A percentile compares a stretch with the other conserved stretches of the same genome.
Conservation (phyloP, 2,329 filamentous ascomycete genomes). For the Exophiala sp. region DNA sequence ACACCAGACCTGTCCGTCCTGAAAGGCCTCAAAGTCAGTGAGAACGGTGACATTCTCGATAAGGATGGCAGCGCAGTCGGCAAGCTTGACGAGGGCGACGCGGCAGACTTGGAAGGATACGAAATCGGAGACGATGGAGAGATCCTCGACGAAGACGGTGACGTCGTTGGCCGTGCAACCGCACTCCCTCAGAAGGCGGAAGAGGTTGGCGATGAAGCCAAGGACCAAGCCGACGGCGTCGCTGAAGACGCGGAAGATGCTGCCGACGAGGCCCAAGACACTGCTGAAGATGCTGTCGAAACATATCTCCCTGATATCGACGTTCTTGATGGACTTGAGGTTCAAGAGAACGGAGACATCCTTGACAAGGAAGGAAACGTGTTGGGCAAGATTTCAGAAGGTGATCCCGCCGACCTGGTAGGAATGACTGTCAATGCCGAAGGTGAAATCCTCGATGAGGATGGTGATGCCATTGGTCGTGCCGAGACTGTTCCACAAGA, state of each 20-base stretch:
- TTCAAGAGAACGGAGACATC: conserved; percentile 54
- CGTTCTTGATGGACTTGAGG: conserved; percentile 38
- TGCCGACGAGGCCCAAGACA: conserved; percentile 33
- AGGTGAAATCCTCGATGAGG: conserved; percentile 41
- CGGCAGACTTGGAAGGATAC: conserved; percentile 40
- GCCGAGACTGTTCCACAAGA: conserved; percentile 36
- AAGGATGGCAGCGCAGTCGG: conserved; percentile 37
- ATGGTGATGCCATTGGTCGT: conserved; percentile 37
- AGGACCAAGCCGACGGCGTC: conserved; percentile 10
- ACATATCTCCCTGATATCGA: conserved; percentile 35
- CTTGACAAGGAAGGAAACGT: conserved; percentile 43
- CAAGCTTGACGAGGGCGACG: conserved; percentile 40
- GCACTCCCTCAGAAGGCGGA: conserved; percentile 26
- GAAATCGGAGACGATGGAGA: conserved; percentile 37
- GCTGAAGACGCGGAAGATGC: conserved; percentile 27
- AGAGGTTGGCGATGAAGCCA: conserved; percentile 28
- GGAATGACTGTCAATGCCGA: conserved; percentile 41
- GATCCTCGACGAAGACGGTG: conserved; percentile 32
- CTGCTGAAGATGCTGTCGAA: conserved; percentile 36
- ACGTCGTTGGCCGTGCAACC: conserved; percentile 39
- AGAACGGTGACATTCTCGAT: conserved; percentile 38
- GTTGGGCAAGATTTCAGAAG: conserved; percentile 40
- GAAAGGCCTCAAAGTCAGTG: conserved; percentile 39
- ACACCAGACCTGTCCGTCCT: conserved; percentile 33
- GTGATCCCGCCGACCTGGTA: conserved; percentile 39